Evolutionary conservation across 108 stramenopile species (phyloP), one percentile per base, ranked within the genome.

Genomic region (Discostella stelligeroides): DNA sequence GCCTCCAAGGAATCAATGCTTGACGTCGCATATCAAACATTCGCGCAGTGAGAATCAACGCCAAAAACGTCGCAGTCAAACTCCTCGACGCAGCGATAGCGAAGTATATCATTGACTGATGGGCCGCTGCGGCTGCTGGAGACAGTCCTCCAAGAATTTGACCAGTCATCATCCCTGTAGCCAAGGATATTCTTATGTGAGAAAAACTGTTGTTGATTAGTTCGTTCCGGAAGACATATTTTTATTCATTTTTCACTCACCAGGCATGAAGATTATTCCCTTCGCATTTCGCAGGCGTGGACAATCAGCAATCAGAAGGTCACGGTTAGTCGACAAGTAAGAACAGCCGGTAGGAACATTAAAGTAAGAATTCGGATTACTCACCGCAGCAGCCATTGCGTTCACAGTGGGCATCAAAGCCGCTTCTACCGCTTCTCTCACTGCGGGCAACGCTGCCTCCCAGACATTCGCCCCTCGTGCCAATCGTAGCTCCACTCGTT

Each of bases 91-190:
- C 62, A 59, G 45, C 58, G 24, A 85, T 72, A 5, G 80, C 73
- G 29, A 67, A 85, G 59, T 83, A 80, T 55, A 85, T 85, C 60
- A 80, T 80, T 42, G 83, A 43, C 56, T 85, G 84, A 49, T 82
- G 83, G 18, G 60, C 46, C 8, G 79, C 79, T 15, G 84, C 84
- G 9, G 60, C 68, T 15, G 48, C 24, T 27, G 82, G 84, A 45
- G 54, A 55, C 18, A 54, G 39, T 2, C 84, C 84, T 4, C 84
- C 84, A 12, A 85, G 50, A 17, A 85, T 75, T 42, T 85, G 84
- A 11, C 84, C 84, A 20, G 84, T 85, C 84, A 83, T 83, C 84
- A 84, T 84, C 2, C 57, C 28, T 58, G 57, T 28, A 20, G 7
- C n/a, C n/a, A 45, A 2, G 12, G 34, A 5, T 34, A 34, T 34